Evolutionary conservation across 2,329 filamentous ascomycete genomes (phyloP).

Genomic region (Trichoderma koningii): DNA sequence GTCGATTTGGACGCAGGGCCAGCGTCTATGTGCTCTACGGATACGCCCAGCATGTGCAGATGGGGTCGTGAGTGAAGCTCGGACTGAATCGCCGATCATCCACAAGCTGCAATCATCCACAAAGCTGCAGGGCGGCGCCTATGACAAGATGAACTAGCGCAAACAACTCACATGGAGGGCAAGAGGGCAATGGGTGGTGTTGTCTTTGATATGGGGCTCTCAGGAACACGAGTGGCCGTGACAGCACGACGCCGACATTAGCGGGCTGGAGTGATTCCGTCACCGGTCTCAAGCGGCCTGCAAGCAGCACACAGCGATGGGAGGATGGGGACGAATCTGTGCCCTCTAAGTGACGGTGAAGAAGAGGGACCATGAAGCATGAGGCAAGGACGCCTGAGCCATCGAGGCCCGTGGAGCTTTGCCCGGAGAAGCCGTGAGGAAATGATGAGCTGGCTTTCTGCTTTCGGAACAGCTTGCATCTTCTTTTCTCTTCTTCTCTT

Average conservation of each 20-base stretch:
- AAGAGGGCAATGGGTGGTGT: background rate
- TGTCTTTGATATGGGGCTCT: conserved; percentile 9
- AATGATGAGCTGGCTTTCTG: conserved; percentile 39
- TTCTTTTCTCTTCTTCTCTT: conserved; percentile 3
- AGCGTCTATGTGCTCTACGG: background rate
- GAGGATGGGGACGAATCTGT: background rate
- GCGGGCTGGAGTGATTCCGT: conserved; percentile 9
- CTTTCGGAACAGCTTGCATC: conserved; percentile 39
- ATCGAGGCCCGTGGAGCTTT: conserved; percentile 13
- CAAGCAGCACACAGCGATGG: conserved; percentile 12
- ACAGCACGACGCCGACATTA: conserved; percentile 12
- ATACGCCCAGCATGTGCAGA: conserved; percentile 4
- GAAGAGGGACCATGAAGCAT: too few relatives aligned
- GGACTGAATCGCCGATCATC: conserved; percentile 26
- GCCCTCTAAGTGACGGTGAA: conserved; percentile 19
- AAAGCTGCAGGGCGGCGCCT: conserved; percentile 12
- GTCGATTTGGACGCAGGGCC: conserved; percentile 4
- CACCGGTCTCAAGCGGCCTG: conserved; percentile 9
- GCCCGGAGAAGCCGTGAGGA: conserved; percentile 23
- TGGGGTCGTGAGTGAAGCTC: conserved; percentile 5
- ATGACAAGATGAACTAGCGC: conserved; percentile 16
- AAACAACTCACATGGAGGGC: conserved; percentile 16
- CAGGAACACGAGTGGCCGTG: conserved; percentile 10
- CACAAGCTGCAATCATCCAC: conserved; percentile 17
- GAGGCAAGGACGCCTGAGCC: background rate